These are phyloP conservation scores for Olyra latifolia DNA, from an alignment of 176 grass and related monocot genomes.

Conservation along the genomic window DNA sequence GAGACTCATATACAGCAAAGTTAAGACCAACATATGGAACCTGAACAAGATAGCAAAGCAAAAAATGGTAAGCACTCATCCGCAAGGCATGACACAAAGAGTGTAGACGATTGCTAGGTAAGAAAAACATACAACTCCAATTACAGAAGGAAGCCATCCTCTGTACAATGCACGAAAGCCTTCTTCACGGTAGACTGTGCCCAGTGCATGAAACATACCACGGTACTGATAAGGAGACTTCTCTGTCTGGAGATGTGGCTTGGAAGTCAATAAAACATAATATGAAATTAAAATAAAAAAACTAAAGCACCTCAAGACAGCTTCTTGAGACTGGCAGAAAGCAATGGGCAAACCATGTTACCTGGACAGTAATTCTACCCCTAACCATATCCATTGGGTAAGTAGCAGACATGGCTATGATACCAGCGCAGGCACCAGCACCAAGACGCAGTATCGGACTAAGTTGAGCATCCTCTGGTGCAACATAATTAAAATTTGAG, in stretches of 20 bases:
- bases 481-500: constrained; percentile 30
- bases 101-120: not conserved
- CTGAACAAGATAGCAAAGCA: constrained; percentile 43
- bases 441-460: constrained; percentile 81
- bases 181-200: constrained; percentile 95
- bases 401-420: constrained; percentile 99
- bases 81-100: not conserved
- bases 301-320: not conserved
- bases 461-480: constrained; percentile 90
- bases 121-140: constrained; percentile 86
- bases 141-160: constrained; percentile 99
- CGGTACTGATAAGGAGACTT: constrained; percentile 96
- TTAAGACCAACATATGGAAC: constrained; percentile 96
- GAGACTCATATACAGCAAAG: constrained; percentile 92
- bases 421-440: constrained; percentile 97
- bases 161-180: constrained; percentile 96
- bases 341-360: constrained; percentile 21
- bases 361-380: constrained; percentile 98
- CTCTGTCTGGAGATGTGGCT: constrained; percentile 56
- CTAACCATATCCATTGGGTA: constrained; percentile 99
- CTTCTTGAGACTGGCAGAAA: not conserved
- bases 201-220: constrained; percentile 97
- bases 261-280: constrained; percentile 22
- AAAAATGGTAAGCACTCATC: not conserved
- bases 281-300: not conserved